Evolutionary conservation across 148 eudicot genomes (phyloP), one percentile per base, ranked within the genome.

Genomic region (Cornus kousa): DNA sequence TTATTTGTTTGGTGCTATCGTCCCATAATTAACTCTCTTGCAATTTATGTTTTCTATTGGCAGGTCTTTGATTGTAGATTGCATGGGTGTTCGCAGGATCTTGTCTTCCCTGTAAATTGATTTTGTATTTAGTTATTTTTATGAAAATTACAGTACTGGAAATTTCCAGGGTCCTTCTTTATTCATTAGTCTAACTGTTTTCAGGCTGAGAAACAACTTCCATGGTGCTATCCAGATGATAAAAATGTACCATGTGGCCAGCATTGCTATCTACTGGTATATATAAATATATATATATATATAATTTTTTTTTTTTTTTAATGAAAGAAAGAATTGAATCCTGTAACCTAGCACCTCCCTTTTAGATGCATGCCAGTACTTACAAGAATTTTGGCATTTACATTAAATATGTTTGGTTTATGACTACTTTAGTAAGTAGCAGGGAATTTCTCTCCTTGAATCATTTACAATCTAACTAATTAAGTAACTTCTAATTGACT

Each of bases 61-160:
- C 91, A 97, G 99, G 98, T 97, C 62, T 96, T 97, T 82, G 99
- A 97, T 73, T 97, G 99, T 85, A 92, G 90, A 86, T 80, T 94
- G 82, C 98, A 97, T 90, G 99, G 99, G 65, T 97, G 99, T 81
- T 97, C 99, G 22, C 98, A 94, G 85, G 99, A 97, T 80, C 98
- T 97, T 69, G 83, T 92, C 72, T 92, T 94, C 86, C 98, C 98
- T 75, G 99, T 97, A 88, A 83, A 91, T 82, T 74, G 24, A 67
- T 70, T 77, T 33, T 48, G 75, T 59, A 55, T 71, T 35, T 71
- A 74, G 22, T 5, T 6, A 57, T 53, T n/a, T 24, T 0, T 23
- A n/a, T 67, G 13, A n/a, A 77, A 57, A n/a, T 16, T 33, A 20
- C 55, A 22, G 46, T 35, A 57, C 24, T 55, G 24, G 43, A 24